These are phyloP conservation scores for Diaporthe ampelina DNA, from an alignment of 2,329 filamentous ascomycete species.

Conservation along the genomic window DNA sequence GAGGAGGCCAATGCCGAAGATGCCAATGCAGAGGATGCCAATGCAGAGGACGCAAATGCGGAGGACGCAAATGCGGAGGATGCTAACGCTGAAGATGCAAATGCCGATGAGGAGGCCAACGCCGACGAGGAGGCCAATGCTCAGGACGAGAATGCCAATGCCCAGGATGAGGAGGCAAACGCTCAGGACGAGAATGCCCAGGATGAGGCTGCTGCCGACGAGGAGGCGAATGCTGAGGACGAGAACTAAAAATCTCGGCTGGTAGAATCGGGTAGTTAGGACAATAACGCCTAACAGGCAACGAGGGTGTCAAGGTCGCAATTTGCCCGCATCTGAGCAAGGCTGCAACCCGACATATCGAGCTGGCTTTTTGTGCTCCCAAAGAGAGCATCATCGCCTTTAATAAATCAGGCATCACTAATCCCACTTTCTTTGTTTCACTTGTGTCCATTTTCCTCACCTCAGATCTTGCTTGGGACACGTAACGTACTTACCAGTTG, in stretches of 20 bases:
- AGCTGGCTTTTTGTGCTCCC: too few species aligned
- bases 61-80: background rate
- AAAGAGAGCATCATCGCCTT: too few species aligned
- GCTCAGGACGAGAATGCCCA: background rate
- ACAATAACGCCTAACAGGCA: too few species aligned
- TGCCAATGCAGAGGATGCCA: constrained; percentile 28
- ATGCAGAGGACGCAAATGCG: background rate
- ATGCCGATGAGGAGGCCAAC: background rate
- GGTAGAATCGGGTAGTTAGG: too few species aligned
- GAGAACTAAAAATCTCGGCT: background rate
- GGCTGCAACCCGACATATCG: too few species aligned
- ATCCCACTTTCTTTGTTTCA: too few species aligned
- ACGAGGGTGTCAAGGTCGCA: too few species aligned
- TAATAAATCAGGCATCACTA: too few species aligned
- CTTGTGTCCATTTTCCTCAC: too few species aligned
- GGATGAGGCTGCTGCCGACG: background rate
- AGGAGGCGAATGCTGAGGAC: constrained; percentile 26
- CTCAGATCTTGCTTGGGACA: too few species aligned
- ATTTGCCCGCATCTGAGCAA: too few species aligned
- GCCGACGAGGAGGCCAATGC: background rate
- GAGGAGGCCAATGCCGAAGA: constrained; percentile 20
- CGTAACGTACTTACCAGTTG: too few species aligned
- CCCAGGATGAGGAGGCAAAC: background rate
- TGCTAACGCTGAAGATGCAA: background rate
- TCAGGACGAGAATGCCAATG: background rate